Conservation (phyloP, 2,329 filamentous ascomycete species). For the Colletotrichum falcatum region DNA sequence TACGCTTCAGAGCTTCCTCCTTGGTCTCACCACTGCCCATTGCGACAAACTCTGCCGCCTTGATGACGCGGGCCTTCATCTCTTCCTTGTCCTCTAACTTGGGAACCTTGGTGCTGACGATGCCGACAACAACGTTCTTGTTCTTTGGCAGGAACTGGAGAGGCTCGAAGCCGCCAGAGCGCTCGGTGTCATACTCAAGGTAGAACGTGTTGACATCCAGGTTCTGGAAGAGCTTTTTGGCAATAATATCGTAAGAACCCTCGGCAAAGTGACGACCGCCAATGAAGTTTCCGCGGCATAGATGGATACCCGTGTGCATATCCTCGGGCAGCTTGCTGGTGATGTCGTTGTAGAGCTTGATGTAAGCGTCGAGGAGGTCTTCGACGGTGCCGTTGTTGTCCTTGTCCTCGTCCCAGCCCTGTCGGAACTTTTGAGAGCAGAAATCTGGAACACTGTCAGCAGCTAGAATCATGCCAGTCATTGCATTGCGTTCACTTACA, state of each 20-base stretch:
- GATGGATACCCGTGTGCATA: conserved; percentile 81
- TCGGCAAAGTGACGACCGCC: conserved; percentile 74
- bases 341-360: conserved; percentile 80
- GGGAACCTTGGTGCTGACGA: conserved; percentile 72
- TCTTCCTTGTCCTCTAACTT: conserved; percentile 73
- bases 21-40: conserved; percentile 72
- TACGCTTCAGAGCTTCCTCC: conserved; percentile 75
- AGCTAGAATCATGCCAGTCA: background rate
- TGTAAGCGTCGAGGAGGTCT: conserved; percentile 80
- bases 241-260: conserved; percentile 75
- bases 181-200: conserved; percentile 75
- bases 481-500: conserved; percentile 59
- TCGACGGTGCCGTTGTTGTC: conserved; percentile 75
- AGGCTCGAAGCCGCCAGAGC: conserved; percentile 75
- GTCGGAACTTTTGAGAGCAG: conserved; percentile 78
- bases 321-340: conserved; percentile 73
- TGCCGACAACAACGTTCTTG: conserved; percentile 73
- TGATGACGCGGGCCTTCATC: conserved; percentile 69
- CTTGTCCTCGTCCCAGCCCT: conserved; percentile 75
- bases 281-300: conserved; percentile 78
- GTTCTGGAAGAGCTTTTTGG: conserved; percentile 72
- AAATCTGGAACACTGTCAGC: conserved; percentile 65
- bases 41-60: conserved; percentile 76
- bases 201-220: conserved; percentile 76
- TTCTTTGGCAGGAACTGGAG: conserved; percentile 69